Base-by-base conservation (phyloP, 148 eudicot species). In the Simmondsia chinensis region DNA sequence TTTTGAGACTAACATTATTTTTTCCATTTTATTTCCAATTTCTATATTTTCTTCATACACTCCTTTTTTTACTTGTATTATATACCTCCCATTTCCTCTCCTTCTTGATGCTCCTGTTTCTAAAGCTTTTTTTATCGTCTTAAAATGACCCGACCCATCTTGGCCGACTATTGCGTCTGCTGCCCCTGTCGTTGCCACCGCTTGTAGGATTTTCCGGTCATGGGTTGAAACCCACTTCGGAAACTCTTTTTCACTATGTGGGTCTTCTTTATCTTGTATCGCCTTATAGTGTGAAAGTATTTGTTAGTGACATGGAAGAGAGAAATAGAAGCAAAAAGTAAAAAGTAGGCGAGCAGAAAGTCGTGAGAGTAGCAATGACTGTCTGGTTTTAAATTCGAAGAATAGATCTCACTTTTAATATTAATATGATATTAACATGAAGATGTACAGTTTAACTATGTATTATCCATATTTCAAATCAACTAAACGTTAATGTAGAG, bases 21-120 rank as follows among this genome's bases (percentile, higher is more conserved):
- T 80, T 57, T 77, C 81, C 77, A 70, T 80, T n/a, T n/a, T n/a
- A n/a, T n/a, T n/a, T 71, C 83, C 83, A 76, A 87, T 61, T 43
- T 83, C 89, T 44, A 87, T 59, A 46, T 83, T 87, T 68, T 87
- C 96, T 22, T 52, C 37, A 33, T 87, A 87, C 70, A 80, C 69
- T 10, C 96, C 96, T 38, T 56, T 83, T 71, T 83, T 87, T 11
- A 82, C 87, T 44, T 87, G 66, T 1, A 87, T 77, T 12, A 87
- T 59, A 23, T 68, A 66, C 62, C 87, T n/a, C n/a, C n/a, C n/a
- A n/a, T n/a, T 77, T 46, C 77, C 66, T 0, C 46, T 66, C 23
- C 94, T 73, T 48, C 80, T 55, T 45, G 46, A 64, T 0, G 96
- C 94, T 7, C 82, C 82, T 26, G 71, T 68, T n/a, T 50, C 44